Conservation (phyloP, 2,329 filamentous ascomycete genomes). For the Botrytis squamosa region DNA sequence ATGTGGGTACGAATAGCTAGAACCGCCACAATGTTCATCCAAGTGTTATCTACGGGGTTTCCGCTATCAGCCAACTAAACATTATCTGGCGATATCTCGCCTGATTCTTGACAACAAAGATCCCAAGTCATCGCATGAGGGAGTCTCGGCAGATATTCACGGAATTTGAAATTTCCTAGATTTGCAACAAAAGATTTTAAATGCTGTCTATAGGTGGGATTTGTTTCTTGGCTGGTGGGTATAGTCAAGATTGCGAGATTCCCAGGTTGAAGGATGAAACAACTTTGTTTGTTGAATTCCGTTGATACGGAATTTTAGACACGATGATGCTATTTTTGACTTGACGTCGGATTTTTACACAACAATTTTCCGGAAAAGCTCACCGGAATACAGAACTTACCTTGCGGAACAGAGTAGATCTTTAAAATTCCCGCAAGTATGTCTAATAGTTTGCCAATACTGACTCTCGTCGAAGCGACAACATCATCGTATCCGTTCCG, state of each 20-base stretch:
- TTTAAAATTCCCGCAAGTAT: no score
- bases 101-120: background rate
- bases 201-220: background rate
- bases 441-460: background rate
- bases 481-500: background rate
- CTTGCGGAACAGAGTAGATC: background rate
- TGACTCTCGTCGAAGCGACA: background rate
- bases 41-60: background rate
- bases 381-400: background rate
- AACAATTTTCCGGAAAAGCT: background rate
- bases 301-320: background rate
- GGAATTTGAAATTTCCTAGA: constrained; percentile 4
- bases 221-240: background rate
- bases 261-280: background rate
- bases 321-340: background rate
- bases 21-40: background rate
- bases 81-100: background rate
- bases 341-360: background rate
- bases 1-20: background rate
- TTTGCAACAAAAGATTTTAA: background rate
- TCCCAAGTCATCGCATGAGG: background rate
- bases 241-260: background rate
- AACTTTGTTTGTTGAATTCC: background rate
- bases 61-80: background rate
- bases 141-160: background rate